Conservation (phyloP, 257 asterid genomes). For the Solanum pinnatisectum region DNA sequence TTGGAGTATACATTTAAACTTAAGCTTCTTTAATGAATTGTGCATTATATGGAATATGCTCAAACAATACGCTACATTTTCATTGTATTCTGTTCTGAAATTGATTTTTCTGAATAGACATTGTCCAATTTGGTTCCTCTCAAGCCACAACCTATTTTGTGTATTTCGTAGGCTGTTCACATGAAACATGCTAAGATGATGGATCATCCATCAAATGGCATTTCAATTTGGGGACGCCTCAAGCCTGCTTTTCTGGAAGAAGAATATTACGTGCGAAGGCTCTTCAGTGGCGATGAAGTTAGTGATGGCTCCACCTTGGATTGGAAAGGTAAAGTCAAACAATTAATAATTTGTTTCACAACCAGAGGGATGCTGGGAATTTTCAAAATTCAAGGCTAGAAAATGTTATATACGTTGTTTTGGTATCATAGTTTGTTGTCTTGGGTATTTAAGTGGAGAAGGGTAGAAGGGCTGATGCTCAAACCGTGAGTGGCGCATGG, state of each 20-base stretch:
- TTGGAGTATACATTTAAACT: not conserved
- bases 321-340: slow-evolving; percentile 25
- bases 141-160: not conserved
- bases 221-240: slow-evolving; percentile 60
- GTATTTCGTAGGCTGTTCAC: slow-evolving; percentile 37
- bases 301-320: slow-evolving; percentile 34
- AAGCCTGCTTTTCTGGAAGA: slow-evolving; percentile 56
- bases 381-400: not conserved
- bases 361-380: not conserved
- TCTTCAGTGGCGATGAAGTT: slow-evolving; percentile 38
- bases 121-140: not conserved
- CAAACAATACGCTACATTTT: not conserved
- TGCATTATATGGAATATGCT: not conserved
- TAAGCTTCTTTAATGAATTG: not conserved
- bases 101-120: not conserved
- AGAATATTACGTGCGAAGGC: slow-evolving; percentile 48
- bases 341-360: not conserved
- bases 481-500: not conserved
- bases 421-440: not conserved
- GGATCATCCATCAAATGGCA: slow-evolving; percentile 66
- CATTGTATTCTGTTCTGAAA: not conserved
- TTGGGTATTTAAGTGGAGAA: not conserved
- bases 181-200: slow-evolving; percentile 44
- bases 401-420: not conserved
- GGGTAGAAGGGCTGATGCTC: not conserved